Conservation (phyloP, 495 filamentous ascomycete genomes). For the Penicillium pancosmium region DNA sequence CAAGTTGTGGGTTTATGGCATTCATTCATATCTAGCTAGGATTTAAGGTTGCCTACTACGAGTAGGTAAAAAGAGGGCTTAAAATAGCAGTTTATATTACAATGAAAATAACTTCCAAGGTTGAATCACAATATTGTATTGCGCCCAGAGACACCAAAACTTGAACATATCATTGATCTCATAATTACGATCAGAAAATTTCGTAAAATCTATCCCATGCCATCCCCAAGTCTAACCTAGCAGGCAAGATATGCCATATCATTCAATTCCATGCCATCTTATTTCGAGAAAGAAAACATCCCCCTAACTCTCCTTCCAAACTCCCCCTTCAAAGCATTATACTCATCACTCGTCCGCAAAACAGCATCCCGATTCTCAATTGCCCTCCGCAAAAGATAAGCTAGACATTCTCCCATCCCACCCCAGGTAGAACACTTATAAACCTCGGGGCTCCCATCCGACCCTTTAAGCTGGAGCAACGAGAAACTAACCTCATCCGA, state of each 20-base stretch:
- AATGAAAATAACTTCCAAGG: too few relatives aligned
- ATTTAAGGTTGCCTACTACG: background rate
- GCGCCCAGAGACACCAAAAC: background rate
- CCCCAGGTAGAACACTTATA: conserved; percentile 94
- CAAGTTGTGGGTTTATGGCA: background rate
- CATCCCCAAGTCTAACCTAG: background rate
- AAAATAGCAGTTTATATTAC: too few relatives aligned
- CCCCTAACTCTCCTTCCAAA: conserved; percentile 55
- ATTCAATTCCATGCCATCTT: background rate
- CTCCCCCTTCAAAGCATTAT: conserved; percentile 70
- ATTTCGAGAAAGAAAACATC: conserved; percentile 16
- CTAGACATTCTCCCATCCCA: conserved; percentile 80
- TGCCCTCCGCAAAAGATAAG: conserved; percentile 81
- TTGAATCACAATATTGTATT: background rate
- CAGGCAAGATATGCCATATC: conserved; percentile 4
- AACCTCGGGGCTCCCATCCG: conserved; percentile 53
- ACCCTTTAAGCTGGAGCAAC: conserved; percentile 55
- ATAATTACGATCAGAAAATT: background rate
- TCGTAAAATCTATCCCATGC: background rate
- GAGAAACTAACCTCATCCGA: conserved; percentile 86
- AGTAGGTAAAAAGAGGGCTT: background rate
- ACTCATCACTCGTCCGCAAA: conserved; percentile 65
- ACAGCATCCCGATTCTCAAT: conserved; percentile 92
- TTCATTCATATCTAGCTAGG: too few relatives aligned
- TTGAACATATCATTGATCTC: conserved; percentile 2